Conservation (phyloP, 106 monocot genomes). For the Chionographis japonica region DNA sequence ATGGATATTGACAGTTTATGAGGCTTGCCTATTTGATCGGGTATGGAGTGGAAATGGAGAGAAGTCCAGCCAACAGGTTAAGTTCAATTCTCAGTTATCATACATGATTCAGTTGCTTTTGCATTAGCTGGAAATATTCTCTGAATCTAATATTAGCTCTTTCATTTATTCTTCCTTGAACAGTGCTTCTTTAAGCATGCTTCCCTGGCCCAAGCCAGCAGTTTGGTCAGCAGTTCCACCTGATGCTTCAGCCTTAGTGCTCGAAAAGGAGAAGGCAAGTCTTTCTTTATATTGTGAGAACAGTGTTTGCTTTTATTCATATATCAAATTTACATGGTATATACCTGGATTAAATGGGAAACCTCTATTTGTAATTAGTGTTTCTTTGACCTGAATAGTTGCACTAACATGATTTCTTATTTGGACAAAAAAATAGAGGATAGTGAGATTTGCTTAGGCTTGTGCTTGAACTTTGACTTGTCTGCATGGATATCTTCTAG, state of each 20-base stretch:
- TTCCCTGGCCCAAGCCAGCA: slow-evolving; percentile 98
- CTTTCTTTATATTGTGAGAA: slow-evolving; percentile 1
- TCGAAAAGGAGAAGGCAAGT: slow-evolving; percentile 90
- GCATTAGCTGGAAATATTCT: background rate
- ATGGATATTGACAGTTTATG: slow-evolving; percentile 68
- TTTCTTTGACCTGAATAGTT: too few species aligned
- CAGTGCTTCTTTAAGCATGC: slow-evolving; percentile 98
- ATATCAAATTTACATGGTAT: background rate
- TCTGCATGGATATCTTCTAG: too few species aligned
- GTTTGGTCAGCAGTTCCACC: slow-evolving; percentile 73
- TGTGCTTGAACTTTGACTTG: too few species aligned
- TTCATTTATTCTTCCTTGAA: background rate
- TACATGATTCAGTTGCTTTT: background rate
- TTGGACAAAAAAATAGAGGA: too few species aligned
- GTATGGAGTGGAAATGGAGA: slow-evolving; percentile 78
- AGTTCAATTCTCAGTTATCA: background rate
- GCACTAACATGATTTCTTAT: too few species aligned
- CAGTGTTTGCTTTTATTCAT: background rate
- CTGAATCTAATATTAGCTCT: too few species aligned
- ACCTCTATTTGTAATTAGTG: too few species aligned
- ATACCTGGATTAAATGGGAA: background rate
- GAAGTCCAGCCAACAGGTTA: slow-evolving; percentile 88
- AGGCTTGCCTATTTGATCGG: slow-evolving; percentile 96
- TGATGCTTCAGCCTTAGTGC: slow-evolving; percentile 73
- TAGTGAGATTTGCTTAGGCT: too few species aligned